phyloP scores from a whole-genome alignment of 1,284 basidiomycete genomes.

The Trametes hirsuta region DNA sequence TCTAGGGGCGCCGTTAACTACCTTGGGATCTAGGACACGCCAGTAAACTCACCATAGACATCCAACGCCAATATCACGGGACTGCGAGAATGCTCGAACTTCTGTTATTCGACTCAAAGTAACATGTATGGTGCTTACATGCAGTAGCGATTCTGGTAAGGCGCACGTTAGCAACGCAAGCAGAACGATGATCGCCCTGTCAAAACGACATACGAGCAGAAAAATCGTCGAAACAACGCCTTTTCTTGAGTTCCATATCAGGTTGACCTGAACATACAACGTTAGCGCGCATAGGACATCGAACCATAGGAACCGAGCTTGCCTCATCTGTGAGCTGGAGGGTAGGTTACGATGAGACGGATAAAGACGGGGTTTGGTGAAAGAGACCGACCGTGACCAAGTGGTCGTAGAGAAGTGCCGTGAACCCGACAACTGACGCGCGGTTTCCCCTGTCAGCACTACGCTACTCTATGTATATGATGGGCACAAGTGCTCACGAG shows the following conservation, averaged over 20 bases:
- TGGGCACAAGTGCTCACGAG: slow-evolving; percentile 25
- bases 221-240: slow-evolving; percentile 37
- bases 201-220: slow-evolving; percentile 28
- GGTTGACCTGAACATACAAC: slow-evolving; percentile 24
- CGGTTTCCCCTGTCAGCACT: not conserved
- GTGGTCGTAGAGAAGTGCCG: slow-evolving; percentile 35
- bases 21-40: not conserved
- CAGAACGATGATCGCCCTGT: not conserved
- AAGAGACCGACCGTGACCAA: slow-evolving; percentile 30
- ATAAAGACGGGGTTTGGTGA: not conserved
- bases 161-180: not conserved
- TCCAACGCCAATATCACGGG: slow-evolving; percentile 36
- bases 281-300: too few relatives aligned
- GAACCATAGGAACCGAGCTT: not conserved
- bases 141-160: slow-evolving; percentile 34
- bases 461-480: not conserved
- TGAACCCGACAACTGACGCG: slow-evolving; percentile 32
- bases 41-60: slow-evolving; percentile 30
- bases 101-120: not conserved
- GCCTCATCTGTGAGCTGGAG: slow-evolving; percentile 35
- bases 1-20: slow-evolving; percentile 9
- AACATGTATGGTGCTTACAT: slow-evolving; percentile 25
- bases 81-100: slow-evolving; percentile 8
- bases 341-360: not conserved
- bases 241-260: slow-evolving; percentile 31